Evolutionary conservation across 2,329 filamentous ascomycete genomes (phyloP).

Genomic region (Talaromyces sp.): DNA sequence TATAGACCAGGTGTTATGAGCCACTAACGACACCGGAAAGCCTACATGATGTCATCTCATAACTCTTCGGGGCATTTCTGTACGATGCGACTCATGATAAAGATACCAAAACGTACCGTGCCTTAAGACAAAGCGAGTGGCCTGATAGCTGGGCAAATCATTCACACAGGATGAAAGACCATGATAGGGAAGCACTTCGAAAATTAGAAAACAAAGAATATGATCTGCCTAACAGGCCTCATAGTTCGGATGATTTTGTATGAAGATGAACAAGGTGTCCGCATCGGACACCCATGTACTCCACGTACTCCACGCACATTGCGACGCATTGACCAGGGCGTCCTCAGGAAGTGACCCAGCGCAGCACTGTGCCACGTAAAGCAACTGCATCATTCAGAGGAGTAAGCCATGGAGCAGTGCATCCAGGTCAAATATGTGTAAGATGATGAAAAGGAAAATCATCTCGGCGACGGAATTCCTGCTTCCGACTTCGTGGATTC

Average conservation of each 20-base stretch:
- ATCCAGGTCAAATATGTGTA: no score
- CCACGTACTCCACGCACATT: neutral
- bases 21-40: neutral
- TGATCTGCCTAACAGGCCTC: neutral
- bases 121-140: neutral
- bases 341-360: neutral
- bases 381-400: neutral
- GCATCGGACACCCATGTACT: no score
- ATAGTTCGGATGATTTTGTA: neutral
- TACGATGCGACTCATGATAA: neutral
- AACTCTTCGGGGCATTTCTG: neutral
- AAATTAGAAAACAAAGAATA: neutral
- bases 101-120: neutral
- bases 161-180: neutral
- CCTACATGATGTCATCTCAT: neutral
- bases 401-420: neutral
- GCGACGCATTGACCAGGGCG: neutral
- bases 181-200: neutral
- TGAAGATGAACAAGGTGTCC: neutral
- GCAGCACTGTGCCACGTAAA: neutral
- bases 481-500: neutral
- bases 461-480: neutral
- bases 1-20: neutral
- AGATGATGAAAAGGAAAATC: neutral
- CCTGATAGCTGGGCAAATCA: neutral